These are phyloP conservation scores for Podaxis carcinomalis DNA, from an alignment of 768 basidiomycete species.

Conservation along the genomic window DNA sequence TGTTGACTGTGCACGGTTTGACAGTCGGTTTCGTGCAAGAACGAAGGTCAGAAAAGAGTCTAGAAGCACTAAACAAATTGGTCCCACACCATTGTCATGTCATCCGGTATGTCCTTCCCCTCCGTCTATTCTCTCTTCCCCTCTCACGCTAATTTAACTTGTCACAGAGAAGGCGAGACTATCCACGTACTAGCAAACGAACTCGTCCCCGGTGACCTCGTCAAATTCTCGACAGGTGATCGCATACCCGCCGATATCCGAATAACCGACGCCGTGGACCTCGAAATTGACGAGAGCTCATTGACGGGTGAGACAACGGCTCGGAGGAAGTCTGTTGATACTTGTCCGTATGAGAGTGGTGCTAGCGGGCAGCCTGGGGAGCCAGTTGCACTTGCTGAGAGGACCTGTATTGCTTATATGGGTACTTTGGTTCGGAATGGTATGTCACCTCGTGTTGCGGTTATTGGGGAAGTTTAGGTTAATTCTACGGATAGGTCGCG, in stretches of 20 bases:
- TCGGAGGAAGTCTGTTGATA: conserved; percentile 59
- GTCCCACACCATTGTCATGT: conserved; percentile 97
- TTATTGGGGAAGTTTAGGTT: background rate
- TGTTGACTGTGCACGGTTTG: background rate
- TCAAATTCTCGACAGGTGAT: conserved; percentile 87
- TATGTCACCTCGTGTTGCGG: conserved; percentile 24
- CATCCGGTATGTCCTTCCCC: conserved; percentile 43
- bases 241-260: conserved; percentile 93
- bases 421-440: conserved; percentile 92
- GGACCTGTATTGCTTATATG: conserved; percentile 91
- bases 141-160: conserved; percentile 12
- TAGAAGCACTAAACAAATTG: conserved; percentile 94
- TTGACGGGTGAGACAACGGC: conserved; percentile 91
- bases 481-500: conserved; percentile 49
- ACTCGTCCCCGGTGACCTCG: conserved; percentile 92
- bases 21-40: conserved; percentile 94
- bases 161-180: conserved; percentile 50
- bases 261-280: conserved; percentile 71
- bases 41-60: conserved; percentile 87
- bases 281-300: conserved; percentile 95
- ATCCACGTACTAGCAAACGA: conserved; percentile 90
- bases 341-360: conserved; percentile 40
- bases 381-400: conserved; percentile 67
- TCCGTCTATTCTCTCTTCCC: conserved; percentile 17
- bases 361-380: conserved; percentile 30